These are phyloP conservation scores for Cryphonectria nitschkei DNA, from an alignment of 2,329 filamentous ascomycete genomes.

Conservation along the genomic window DNA sequence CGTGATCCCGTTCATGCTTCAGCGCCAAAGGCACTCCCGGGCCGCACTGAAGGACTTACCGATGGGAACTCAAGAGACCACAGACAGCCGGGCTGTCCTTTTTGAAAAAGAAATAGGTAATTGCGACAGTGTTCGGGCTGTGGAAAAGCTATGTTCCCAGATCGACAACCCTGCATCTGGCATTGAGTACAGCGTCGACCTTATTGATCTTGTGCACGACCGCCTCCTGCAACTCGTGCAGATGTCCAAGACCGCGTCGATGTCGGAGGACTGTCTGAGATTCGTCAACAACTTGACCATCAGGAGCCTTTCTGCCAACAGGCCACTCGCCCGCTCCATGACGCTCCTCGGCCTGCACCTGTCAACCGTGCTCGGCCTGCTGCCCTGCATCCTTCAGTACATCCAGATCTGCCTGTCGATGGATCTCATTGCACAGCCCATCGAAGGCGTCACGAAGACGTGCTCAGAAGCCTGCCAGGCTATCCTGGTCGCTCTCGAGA, in stretches of 20 bases:
- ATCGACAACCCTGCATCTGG: constrained; percentile 15
- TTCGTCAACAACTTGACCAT: constrained; percentile 48
- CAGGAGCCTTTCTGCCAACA: constrained; percentile 35
- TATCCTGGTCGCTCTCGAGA: constrained; percentile 17
- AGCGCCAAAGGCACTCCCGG: constrained; percentile 30
- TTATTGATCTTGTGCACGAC: constrained; percentile 9
- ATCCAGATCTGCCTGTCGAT: constrained; percentile 25
- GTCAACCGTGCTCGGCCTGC: constrained; percentile 24
- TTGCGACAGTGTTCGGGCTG: constrained; percentile 28
- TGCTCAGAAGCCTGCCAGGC: constrained; percentile 5
- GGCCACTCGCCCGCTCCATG: constrained; percentile 23
- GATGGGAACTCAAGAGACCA: not conserved
- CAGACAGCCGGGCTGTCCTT: not conserved
- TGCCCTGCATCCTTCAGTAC: constrained; percentile 30
- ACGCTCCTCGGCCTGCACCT: constrained; percentile 30
- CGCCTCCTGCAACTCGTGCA: constrained; percentile 28
- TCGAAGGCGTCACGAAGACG: not conserved
- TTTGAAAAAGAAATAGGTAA: constrained; percentile 24
- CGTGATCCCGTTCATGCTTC: constrained; percentile 36
- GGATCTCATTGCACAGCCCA: constrained; percentile 7
- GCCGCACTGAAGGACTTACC: not conserved
- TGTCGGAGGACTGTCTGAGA: constrained; percentile 33
- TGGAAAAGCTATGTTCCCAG: constrained; percentile 35
- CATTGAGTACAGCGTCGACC: not conserved
- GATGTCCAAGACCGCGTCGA: not conserved